Percentiles rank a stretch among this genome's conserved stretches.
These are phyloP conservation scores for Macrolepiota albuminosa DNA, from an alignment of 768 basidiomycete genomes.

Conservation along the genomic window DNA sequence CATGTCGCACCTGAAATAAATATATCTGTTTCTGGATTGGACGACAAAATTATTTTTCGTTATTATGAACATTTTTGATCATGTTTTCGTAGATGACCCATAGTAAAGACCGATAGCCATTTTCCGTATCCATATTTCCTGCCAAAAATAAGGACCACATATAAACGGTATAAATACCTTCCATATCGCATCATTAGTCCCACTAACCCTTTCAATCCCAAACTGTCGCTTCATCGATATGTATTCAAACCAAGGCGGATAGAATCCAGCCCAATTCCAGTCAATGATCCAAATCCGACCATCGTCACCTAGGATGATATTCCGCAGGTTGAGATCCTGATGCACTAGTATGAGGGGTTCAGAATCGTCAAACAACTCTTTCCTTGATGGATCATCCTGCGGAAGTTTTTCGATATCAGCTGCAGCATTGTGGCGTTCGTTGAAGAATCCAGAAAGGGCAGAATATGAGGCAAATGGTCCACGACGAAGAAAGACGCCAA, in stretches of 20 bases:
- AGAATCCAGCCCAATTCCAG: conserved; percentile 17
- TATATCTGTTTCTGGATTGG: no score
- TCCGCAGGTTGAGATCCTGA: conserved; percentile 16
- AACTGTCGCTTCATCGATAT: conserved; percentile 14
- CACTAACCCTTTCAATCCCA: background rate
- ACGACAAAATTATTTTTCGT: no score
- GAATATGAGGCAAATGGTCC: conserved; percentile 11
- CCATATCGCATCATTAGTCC: background rate
- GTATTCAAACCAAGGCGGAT: conserved; percentile 16
- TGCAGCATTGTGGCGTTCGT: background rate
- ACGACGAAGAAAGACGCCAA: background rate
- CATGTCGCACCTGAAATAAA: no score
- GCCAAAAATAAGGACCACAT: background rate
- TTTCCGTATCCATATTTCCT: background rate
- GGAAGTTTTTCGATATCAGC: background rate
- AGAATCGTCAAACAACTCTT: background rate
- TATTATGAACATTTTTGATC: no score
- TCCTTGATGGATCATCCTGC: conserved; percentile 5
- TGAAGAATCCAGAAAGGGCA: conserved; percentile 13
- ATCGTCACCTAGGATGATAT: conserved; percentile 17
- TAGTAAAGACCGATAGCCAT: background rate
- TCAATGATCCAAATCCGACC: conserved; percentile 19
- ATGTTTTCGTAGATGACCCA: background rate
- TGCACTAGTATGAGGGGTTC: conserved; percentile 18
- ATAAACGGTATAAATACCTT: background rate